Base-by-base conservation (phyloP, 192 early-diverging fungal genomes). In the Backusella sp. region DNA sequence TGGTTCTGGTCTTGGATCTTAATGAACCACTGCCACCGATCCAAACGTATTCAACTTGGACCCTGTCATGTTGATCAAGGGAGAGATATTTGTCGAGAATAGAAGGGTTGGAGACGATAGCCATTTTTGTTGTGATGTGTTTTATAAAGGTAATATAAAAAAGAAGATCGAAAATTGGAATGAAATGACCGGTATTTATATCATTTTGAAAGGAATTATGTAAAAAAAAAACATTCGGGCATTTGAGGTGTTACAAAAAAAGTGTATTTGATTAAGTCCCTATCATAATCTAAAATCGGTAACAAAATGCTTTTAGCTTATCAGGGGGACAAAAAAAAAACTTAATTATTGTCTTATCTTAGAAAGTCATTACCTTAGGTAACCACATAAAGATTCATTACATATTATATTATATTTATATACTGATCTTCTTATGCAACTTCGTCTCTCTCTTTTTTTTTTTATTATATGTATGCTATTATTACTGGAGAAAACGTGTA, bases 31-130 rank as follows among this genome's bases (percentile, higher is more conserved):
- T 46, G 28, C 82, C 87, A 84, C 84, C 87, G 66, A 88, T 88
- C 87, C 87, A 88, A 44, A 88, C 79, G 56, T 88, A 88, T 72
- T 85, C 87, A 30, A 88, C 87, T 73, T 82, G 81, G 35, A 88
- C 73, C 49, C 79, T 70, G 17, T 76, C 87, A 28, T 75, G 78
- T 82, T 88, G 87, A 59, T 84, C 80, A 23, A 88, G 85, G 12
- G 77, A 44, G 56, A 88, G 73, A 72, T 88, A 88, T 62, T 88
- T 88, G 3, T 46, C n/a, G n/a, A 88, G 83, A 62, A 81, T 84
- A 73, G 85, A 23, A 66, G 83, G 56, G 77, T 79, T 79, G 32
- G 82, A 80, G 14, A 72, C 32, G 69, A 75, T 62, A 71, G 73
- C 72, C 77, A 78, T 78, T 34, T n/a, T 78, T 28, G 19, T 46